These are phyloP conservation scores for Lodderomyces oxycetoniae DNA, from an alignment of 1,139 yeast species.

Conservation along the genomic window DNA sequence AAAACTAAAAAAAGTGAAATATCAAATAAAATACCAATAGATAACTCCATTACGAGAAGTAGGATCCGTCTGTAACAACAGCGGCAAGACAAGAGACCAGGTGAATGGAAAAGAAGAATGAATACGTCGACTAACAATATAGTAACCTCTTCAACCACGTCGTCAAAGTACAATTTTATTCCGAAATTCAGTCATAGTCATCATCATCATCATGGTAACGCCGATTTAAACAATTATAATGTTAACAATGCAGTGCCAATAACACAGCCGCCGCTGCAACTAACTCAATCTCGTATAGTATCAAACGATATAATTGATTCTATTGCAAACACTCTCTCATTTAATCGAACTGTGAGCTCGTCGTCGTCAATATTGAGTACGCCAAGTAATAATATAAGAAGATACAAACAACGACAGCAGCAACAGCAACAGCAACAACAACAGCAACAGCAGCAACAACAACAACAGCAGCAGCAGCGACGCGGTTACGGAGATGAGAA, in stretches of 20 bases:
- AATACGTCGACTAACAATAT: slow-evolving; percentile 5
- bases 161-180: slow-evolving; percentile 16
- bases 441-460: slow-evolving; percentile 12
- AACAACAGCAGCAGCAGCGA: slow-evolving; percentile 12
- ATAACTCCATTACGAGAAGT: not conserved
- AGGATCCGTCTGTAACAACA: not conserved
- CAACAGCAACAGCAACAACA: slow-evolving; percentile 15
- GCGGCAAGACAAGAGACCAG: too few relatives aligned
- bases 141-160: slow-evolving; percentile 6
- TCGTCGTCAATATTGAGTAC: slow-evolving; percentile 35
- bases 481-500: slow-evolving; percentile 4
- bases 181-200: slow-evolving; percentile 14
- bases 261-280: slow-evolving; percentile 2
- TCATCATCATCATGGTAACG: not conserved
- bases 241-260: not conserved
- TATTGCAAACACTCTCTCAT: slow-evolving; percentile 17
- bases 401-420: slow-evolving; percentile 20
- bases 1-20: too few relatives aligned
- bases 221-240: slow-evolving; percentile 1
- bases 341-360: slow-evolving; percentile 22
- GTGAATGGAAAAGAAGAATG: slow-evolving; percentile 2
- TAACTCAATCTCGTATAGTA: slow-evolving; percentile 7
- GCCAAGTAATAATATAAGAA: slow-evolving; percentile 30
- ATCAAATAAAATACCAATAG: too few relatives aligned
- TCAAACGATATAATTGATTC: slow-evolving; percentile 9